Conservation (phyloP, 2,329 filamentous ascomycete species). For the Paecilomyces sp. region DNA sequence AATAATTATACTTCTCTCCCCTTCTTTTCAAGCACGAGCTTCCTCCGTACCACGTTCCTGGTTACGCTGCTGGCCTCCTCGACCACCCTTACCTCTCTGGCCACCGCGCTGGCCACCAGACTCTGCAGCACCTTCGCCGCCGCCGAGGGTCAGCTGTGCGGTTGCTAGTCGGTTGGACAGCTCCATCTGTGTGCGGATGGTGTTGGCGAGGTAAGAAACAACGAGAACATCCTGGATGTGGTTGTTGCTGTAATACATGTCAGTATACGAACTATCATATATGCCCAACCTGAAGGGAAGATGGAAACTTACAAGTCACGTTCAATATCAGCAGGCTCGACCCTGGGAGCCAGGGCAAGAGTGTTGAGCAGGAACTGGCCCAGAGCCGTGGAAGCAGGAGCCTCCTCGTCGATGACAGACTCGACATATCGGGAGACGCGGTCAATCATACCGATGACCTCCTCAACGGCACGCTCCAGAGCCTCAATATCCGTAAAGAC, state of each 20-base stretch:
- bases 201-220: conserved; percentile 97
- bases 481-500: conserved; percentile 85
- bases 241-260: conserved; percentile 63
- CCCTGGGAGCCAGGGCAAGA: conserved; percentile 88
- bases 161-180: conserved; percentile 90
- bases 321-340: conserved; percentile 84
- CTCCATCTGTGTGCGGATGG: conserved; percentile 97
- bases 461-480: conserved; percentile 76
- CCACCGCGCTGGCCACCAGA: conserved; percentile 31
- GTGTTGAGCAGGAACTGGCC: conserved; percentile 95
- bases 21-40: conserved; percentile 22
- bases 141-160: conserved; percentile 56
- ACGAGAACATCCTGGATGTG: conserved; percentile 98
- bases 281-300: conserved; percentile 1
- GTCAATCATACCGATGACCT: conserved; percentile 83
- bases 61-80: conserved; percentile 30
- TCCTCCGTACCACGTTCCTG: conserved; percentile 33
- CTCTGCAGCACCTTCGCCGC: conserved; percentile 35
- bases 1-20: conserved; percentile 15
- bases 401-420: conserved; percentile 81
- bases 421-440: conserved; percentile 87
- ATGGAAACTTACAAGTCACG: conserved; percentile 66
- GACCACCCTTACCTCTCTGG: conserved; percentile 33
- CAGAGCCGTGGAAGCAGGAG: conserved; percentile 79
- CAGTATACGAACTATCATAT: conserved; percentile 16